phyloP scores from a whole-genome alignment of 345 rosid species.

The Anastatica hierochuntica region DNA sequence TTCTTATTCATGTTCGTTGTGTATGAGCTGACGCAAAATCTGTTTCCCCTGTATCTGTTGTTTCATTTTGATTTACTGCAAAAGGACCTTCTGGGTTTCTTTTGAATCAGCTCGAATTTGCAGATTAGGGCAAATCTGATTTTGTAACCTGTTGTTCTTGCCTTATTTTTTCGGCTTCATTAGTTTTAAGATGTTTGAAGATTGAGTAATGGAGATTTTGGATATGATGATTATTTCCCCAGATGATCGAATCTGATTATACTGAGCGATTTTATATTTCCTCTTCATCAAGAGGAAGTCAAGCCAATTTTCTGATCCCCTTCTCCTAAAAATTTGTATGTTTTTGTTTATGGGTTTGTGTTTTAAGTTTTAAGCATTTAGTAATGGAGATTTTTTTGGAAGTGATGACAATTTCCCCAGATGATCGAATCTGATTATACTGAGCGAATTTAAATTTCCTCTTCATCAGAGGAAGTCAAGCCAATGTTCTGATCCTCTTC shows the following conservation, averaged over 20 bases:
- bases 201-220: not conserved
- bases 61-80: not conserved
- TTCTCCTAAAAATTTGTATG: not conserved
- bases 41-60: not conserved
- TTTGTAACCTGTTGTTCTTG: not conserved
- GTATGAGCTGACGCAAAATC: conserved; percentile 31
- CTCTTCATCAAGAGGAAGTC: conserved; percentile 12
- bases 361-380: not conserved
- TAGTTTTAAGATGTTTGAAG: no score
- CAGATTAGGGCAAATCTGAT: conserved; percentile 11
- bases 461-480: conserved; percentile 21
- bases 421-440: conserved; percentile 27
- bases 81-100: not conserved
- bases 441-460: conserved; percentile 16
- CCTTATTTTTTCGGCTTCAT: not conserved
- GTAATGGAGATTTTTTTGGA: conserved; percentile 15
- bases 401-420: conserved; percentile 30
- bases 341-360: not conserved
- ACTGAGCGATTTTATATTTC: conserved; percentile 19
- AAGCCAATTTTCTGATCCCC: not conserved
- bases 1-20: conserved; percentile 21
- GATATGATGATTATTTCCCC: conserved; percentile 32
- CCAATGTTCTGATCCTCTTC: conserved; percentile 25
- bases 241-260: conserved; percentile 27
- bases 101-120: conserved; percentile 1